Percentiles rank a stretch among this genome's conserved stretches.
Conservation (phyloP, 78 protist species). For the Cavenderia fasciculata region DNA sequence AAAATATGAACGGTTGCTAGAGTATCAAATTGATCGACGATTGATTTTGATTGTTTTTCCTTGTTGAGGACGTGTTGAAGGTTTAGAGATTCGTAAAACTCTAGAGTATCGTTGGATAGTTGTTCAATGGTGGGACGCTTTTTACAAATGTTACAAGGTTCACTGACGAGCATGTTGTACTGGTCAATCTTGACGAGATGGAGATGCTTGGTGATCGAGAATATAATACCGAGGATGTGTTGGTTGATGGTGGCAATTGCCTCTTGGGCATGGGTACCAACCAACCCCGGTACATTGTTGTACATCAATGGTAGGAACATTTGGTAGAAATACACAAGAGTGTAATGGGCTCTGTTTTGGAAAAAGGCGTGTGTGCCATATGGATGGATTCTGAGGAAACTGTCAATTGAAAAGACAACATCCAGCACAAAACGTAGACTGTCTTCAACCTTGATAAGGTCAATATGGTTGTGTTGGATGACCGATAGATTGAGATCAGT, state of each 20-base stretch:
- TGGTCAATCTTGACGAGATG: slow-evolving; percentile 29
- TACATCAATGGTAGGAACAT: slow-evolving; percentile 14
- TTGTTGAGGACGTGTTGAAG: slow-evolving; percentile 7
- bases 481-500: slow-evolving; percentile 7
- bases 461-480: slow-evolving; percentile 21
- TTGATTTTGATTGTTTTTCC: slow-evolving; percentile 1
- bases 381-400: slow-evolving; percentile 8
- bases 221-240: slow-evolving; percentile 18
- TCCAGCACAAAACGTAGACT: slow-evolving; percentile 13
- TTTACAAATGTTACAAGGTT: slow-evolving; percentile 30
- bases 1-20: not conserved
- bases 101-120: too few relatives aligned
- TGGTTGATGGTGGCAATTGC: slow-evolving; percentile 17
- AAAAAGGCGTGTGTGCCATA: slow-evolving; percentile 21
- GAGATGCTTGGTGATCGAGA: slow-evolving; percentile 10
- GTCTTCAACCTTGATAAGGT: slow-evolving; percentile 53
- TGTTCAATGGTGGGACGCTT: not conserved
- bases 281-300: too few relatives aligned
- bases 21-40: slow-evolving; percentile 9
- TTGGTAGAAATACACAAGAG: slow-evolving; percentile 30
- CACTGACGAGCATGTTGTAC: not conserved
- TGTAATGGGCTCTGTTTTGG: too few relatives aligned
- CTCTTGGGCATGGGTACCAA: not conserved
- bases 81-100: too few relatives aligned
- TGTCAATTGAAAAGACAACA: slow-evolving; percentile 21